Conservation (phyloP, 2,329 filamentous ascomycete species). For the Thelonectria olida region DNA sequence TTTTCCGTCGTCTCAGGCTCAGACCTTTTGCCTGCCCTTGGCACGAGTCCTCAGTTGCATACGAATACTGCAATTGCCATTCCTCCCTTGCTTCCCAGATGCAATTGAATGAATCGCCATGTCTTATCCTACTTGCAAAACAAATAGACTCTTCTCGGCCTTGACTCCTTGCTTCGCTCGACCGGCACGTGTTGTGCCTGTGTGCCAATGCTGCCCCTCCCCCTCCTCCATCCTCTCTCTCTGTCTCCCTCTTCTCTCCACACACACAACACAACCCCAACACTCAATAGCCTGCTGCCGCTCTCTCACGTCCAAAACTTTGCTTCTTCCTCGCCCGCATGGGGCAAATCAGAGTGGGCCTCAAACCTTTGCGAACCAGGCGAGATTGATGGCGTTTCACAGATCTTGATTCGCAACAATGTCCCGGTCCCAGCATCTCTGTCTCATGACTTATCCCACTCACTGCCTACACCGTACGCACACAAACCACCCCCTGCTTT, state of each 20-base stretch:
- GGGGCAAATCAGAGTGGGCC: background rate
- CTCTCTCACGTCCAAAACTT: no score
- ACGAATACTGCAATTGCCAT: no score
- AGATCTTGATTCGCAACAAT: conserved; percentile 51
- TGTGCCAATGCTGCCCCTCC: background rate
- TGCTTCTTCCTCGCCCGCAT: background rate
- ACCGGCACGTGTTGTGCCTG: no score
- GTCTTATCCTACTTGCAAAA: background rate
- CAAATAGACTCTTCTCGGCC: no score
- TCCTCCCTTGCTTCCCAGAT: no score
- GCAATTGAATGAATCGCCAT: no score
- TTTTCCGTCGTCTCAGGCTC: conserved; percentile 13
- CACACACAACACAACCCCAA: background rate
- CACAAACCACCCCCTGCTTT: no score
- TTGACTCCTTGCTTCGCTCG: no score
- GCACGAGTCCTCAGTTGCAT: no score
- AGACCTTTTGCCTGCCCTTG: no score
- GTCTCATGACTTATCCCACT: conserved; percentile 33
- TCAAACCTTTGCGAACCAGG: conserved; percentile 43
- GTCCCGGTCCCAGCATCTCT: conserved; percentile 40
- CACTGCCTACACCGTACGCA: no score
- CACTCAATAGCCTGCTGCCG: background rate
- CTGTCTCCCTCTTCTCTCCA: background rate
- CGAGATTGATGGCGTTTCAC: conserved; percentile 52
- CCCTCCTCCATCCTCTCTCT: no score